A percentile compares a stretch with the other conserved stretches of the same genome.
Conservation (phyloP, 768 basidiomycete genomes). For the Panellus pusillus region DNA sequence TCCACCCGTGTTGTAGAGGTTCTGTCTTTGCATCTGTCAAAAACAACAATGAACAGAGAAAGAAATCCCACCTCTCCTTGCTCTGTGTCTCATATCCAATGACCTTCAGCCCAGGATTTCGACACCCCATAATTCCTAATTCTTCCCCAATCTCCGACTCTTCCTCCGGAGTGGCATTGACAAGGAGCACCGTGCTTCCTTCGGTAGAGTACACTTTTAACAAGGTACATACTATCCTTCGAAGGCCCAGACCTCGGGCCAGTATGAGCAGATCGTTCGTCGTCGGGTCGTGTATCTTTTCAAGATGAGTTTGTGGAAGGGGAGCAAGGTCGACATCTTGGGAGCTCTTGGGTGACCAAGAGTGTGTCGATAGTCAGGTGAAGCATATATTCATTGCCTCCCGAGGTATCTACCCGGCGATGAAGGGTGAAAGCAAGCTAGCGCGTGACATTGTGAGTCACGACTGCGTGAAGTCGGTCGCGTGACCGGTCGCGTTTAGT, state of each 20-base stretch:
- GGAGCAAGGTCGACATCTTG: slow-evolving; percentile 51
- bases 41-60: neutral
- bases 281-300: slow-evolving; percentile 71
- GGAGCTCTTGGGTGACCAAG: too few relatives aligned
- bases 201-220: slow-evolving; percentile 92
- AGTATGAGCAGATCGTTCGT: slow-evolving; percentile 75
- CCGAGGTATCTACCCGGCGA: too few relatives aligned
- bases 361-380: too few relatives aligned
- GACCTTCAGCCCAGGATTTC: slow-evolving; percentile 77
- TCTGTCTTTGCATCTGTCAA: slow-evolving; percentile 53
- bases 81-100: slow-evolving; percentile 79
- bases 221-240: slow-evolving; percentile 79
- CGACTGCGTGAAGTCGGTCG: too few relatives aligned
- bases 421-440: too few relatives aligned
- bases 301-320: slow-evolving; percentile 70
- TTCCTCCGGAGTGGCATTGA: slow-evolving; percentile 84
- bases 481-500: too few relatives aligned
- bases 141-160: slow-evolving; percentile 92
- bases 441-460: too few relatives aligned
- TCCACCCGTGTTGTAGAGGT: slow-evolving; percentile 85
- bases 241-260: slow-evolving; percentile 88
- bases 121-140: slow-evolving; percentile 87
- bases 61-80: slow-evolving; percentile 66
- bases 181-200: slow-evolving; percentile 78
- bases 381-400: too few relatives aligned